These are phyloP conservation scores for Apophysomyces elegans DNA, from an alignment of 371 early-diverging fungal species.

Conservation along the genomic window DNA sequence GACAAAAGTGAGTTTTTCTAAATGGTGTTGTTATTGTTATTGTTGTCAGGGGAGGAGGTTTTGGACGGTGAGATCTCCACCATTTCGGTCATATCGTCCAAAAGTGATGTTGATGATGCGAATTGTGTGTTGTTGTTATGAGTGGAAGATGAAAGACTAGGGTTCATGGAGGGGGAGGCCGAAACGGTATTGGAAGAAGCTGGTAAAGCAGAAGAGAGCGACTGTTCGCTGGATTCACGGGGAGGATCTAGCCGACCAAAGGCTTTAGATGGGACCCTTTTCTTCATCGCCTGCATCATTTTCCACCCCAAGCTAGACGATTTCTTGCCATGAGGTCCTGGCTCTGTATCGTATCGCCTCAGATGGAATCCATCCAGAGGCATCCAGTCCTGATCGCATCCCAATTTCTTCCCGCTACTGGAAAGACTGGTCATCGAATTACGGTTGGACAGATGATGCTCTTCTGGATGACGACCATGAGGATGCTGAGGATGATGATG, in stretches of 20 bases:
- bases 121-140: neutral
- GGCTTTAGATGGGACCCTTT: constrained; percentile 17
- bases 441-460: constrained; percentile 15
- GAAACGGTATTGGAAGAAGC: too few species aligned
- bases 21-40: too few species aligned
- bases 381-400: constrained; percentile 41
- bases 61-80: neutral
- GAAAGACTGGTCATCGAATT: constrained; percentile 20
- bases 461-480: too few species aligned
- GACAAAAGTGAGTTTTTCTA: too few species aligned
- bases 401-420: constrained; percentile 2
- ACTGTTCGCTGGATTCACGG: constrained; percentile 7
- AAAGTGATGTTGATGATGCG: too few species aligned
- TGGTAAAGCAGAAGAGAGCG: neutral
- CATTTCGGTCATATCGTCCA: constrained; percentile 5
- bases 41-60: neutral
- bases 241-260: neutral
- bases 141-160: neutral
- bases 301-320: constrained; percentile 33
- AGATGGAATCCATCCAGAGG: constrained; percentile 39
- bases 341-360: constrained; percentile 37
- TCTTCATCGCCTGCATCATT: constrained; percentile 43
- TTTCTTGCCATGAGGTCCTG: constrained; percentile 20
- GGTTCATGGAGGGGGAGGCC: neutral
- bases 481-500: too few species aligned